These are phyloP conservation scores for Apiospora koreana DNA, from an alignment of 2,329 filamentous ascomycete species.

Conservation along the genomic window DNA sequence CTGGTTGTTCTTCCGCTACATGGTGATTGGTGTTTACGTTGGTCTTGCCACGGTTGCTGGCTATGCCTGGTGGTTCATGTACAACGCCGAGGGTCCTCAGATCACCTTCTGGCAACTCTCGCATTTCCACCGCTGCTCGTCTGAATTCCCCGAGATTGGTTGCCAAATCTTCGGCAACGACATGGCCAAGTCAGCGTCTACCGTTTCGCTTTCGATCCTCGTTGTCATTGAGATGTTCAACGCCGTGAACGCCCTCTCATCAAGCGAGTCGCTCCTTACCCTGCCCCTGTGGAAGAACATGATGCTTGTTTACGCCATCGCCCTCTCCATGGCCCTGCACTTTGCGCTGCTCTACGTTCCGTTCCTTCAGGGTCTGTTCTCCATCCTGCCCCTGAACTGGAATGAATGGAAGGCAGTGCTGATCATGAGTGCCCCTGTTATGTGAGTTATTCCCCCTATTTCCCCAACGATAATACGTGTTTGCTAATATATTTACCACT, in stretches of 20 bases:
- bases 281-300: conserved; percentile 98
- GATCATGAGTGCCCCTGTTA: conserved; percentile 84
- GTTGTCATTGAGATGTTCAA: conserved; percentile 99
- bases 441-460: conserved; percentile 60
- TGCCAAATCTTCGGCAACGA: conserved; percentile 90
- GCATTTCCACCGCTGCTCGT: conserved; percentile 90
- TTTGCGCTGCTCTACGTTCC: conserved; percentile 93
- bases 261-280: conserved; percentile 89
- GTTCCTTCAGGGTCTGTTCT: conserved; percentile 84
- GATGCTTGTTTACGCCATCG: conserved; percentile 95
- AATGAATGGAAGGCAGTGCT: conserved; percentile 92
- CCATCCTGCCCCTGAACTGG: conserved; percentile 83
- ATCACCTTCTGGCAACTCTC: conserved; percentile 87
- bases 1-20: conserved; percentile 97
- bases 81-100: conserved; percentile 84
- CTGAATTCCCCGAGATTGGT: conserved; percentile 84
- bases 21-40: conserved; percentile 94
- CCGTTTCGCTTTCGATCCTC: conserved; percentile 85
- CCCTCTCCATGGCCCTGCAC: conserved; percentile 90
- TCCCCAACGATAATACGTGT: too few species aligned
- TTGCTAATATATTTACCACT: conserved; percentile 5
- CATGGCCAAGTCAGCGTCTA: conserved; percentile 86
- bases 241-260: conserved; percentile 96
- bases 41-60: conserved; percentile 92
- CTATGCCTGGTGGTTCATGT: conserved; percentile 99